phyloP scores from a whole-genome alignment of 768 basidiomycete genomes.

The Hericium rajendrae region DNA sequence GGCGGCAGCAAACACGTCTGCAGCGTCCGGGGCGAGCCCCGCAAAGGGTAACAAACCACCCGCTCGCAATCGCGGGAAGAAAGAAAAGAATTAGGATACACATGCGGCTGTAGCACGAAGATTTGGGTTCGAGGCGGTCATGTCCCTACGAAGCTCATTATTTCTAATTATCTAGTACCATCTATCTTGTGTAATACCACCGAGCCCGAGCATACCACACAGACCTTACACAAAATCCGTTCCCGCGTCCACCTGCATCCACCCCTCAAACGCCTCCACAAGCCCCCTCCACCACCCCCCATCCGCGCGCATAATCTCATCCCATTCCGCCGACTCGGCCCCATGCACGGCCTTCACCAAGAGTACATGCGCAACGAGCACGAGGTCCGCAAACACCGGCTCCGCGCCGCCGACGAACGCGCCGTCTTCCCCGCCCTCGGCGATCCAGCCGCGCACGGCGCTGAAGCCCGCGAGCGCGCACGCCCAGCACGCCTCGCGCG shows the following conservation, averaged over 20 bases:
- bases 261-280: background rate
- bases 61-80: background rate
- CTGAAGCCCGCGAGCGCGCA: background rate
- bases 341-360: conserved; percentile 1
- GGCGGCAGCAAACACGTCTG: background rate
- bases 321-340: background rate
- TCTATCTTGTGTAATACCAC: too few relatives aligned
- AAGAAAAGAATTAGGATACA: background rate
- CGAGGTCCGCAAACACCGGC: background rate
- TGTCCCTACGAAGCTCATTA: too few relatives aligned
- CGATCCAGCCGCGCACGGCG: background rate
- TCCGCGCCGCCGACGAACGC: background rate
- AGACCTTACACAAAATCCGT: background rate
- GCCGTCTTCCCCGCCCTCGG: background rate
- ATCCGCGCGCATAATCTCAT: background rate
- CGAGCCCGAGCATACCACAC: too few relatives aligned
- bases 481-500: background rate
- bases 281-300: background rate
- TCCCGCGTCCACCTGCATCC: background rate
- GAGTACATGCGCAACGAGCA: background rate
- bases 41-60: background rate
- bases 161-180: too few relatives aligned
- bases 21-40: background rate
- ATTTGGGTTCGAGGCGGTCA: too few relatives aligned
- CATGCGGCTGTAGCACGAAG: too few relatives aligned